Evolutionary conservation across 768 basidiomycete genomes (phyloP).

Genomic region (Termitomyces sp.): DNA sequence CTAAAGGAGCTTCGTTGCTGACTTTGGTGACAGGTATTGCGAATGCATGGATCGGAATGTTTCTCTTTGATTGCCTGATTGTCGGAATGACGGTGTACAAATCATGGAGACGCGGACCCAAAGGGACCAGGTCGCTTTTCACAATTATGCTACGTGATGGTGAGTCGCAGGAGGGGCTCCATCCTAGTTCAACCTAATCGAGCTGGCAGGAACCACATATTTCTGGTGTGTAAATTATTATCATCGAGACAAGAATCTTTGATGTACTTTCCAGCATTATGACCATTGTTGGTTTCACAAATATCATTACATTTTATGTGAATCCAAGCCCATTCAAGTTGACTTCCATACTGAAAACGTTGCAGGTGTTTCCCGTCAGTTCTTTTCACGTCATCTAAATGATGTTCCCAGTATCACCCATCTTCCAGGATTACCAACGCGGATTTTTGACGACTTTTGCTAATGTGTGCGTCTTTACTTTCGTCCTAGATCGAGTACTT

Average conservation of each 20-base stretch:
- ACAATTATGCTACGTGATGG: conserved; percentile 36
- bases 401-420: not conserved
- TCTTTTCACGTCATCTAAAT: not conserved
- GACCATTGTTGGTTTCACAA: conserved; percentile 13
- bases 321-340: not conserved
- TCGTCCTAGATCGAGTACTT: not conserved
- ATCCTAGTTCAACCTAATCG: not conserved
- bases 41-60: conserved; percentile 32
- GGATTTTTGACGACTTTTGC: not conserved
- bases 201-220: conserved; percentile 28
- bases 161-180: conserved; percentile 8
- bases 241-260: not conserved
- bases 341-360: not conserved
- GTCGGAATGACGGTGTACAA: conserved; percentile 37
- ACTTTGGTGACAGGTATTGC: conserved; percentile 23
- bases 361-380: not conserved
- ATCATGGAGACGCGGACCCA: conserved; percentile 20
- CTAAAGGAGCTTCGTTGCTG: not conserved
- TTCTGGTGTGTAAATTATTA: conserved; percentile 26
- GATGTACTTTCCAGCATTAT: conserved; percentile 14
- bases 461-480: not conserved
- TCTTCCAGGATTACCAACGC: not conserved
- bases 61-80: conserved; percentile 34
- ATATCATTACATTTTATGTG: conserved; percentile 20
- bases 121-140: conserved; percentile 20